A percentile compares a stretch with the other conserved stretches of the same genome.
Evolutionary conservation across 1,284 basidiomycete species (phyloP).

Genomic region (Melampsora medusae): DNA sequence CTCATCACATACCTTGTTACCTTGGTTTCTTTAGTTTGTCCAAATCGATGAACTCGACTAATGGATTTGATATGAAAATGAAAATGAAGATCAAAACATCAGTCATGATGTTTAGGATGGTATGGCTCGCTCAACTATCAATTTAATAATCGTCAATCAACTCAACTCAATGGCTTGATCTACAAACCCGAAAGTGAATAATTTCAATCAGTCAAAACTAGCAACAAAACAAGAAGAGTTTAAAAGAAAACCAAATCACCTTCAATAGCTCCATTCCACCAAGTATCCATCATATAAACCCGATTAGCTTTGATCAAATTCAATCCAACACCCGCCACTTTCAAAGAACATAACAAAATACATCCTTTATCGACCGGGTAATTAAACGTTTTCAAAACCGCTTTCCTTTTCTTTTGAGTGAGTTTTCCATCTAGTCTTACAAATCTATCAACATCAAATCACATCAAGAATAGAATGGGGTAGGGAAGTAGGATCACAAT

Average conservation of each 20-base stretch:
- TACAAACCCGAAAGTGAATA: background rate
- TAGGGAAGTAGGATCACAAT: too few relatives aligned
- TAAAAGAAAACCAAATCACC: background rate
- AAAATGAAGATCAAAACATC: background rate
- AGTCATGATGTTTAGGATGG: background rate
- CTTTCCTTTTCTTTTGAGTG: slow-evolving; percentile 77
- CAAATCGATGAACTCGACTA: slow-evolving; percentile 64
- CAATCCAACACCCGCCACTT: slow-evolving; percentile 85
- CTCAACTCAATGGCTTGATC: slow-evolving; percentile 44
- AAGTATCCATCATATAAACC: slow-evolving; percentile 44
- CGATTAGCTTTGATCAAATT: slow-evolving; percentile 48
- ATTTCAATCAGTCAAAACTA: background rate
- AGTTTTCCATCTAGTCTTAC: slow-evolving; percentile 91
- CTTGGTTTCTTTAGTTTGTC: slow-evolving; percentile 82
- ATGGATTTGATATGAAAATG: background rate
- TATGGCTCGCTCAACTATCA: slow-evolving; percentile 47
- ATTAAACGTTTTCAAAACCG: slow-evolving; percentile 72
- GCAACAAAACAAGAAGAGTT: background rate
- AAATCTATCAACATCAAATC: slow-evolving; percentile 59
- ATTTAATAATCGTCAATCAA: slow-evolving; percentile 70
- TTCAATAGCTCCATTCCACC: slow-evolving; percentile 44
- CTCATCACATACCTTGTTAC: slow-evolving; percentile 91
- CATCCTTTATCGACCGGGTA: slow-evolving; percentile 72
- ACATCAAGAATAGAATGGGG: too few relatives aligned
- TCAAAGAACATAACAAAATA: slow-evolving; percentile 82